Base-by-base conservation (phyloP, 2,329 filamentous ascomycete genomes). In the Colletotrichum limetticola region DNA sequence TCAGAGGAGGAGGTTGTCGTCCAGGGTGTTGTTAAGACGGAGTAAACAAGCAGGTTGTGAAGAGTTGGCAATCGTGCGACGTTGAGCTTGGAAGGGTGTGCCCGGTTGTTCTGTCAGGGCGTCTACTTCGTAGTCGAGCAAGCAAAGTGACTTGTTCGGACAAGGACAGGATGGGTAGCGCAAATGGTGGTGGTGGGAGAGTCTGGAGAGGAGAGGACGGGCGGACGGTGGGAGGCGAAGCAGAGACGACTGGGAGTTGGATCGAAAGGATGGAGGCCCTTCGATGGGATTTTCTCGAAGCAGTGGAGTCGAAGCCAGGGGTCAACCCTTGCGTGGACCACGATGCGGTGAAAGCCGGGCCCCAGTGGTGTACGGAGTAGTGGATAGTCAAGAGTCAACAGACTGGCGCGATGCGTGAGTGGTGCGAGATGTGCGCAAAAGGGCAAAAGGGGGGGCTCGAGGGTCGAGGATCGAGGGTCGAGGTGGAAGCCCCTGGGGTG, bases 401-500 rank as follows among this genome's bases (percentile, higher is more conserved):
- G 68, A n/a, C 24, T 52, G 62, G 62, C 42, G 66, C 60, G 65
- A 64, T 74, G 58, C 32, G 62, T 66, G 66, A 60, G 63, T 71
- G 66, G 68, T 52, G 61, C 14, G 60, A 60, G 66, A 72, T 63
- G 74, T 52, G 66, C 65, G 68, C 66, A 66, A 69, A 49, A 42
- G 37, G 56, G 62, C 30, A 70, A 69, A 58, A 67, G 67, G 46
- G 28, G 55, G 68, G 79, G 73, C 78, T 77, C 77, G 77, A 75
- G 75, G 73, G 75, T 76, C 75, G 65, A 72, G 75, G 75, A 68
- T 65, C 74, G 75, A 75, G 67, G 69, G 60, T 63, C 63, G 68
- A 72, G 28, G 68, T 64, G 56, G 64, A 69, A 72, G 59, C 78
- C 78, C 78, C 77, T 78, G 76, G 72, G 73, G 76, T 82, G 82